Percentiles rank a stretch among this genome's conserved stretches.
phyloP scores from a whole-genome alignment of 495 filamentous ascomycete species.

The Cryomyces minteri region DNA sequence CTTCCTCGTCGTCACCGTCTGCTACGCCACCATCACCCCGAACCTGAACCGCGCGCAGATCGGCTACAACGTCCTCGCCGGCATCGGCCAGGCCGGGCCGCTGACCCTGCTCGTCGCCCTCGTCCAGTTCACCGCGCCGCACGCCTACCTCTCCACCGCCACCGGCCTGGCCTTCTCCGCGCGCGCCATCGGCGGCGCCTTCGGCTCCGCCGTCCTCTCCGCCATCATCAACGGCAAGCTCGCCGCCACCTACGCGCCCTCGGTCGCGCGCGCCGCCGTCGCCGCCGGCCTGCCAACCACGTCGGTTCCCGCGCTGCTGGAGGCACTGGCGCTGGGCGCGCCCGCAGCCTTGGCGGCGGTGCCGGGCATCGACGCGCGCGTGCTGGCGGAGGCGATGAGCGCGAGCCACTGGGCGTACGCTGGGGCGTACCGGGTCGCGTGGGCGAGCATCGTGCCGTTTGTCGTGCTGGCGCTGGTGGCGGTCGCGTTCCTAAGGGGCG shows the following conservation, averaged over 20 bases:
- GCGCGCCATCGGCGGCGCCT: constrained; percentile 33
- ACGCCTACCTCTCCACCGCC: constrained; percentile 33
- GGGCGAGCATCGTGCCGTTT: constrained; percentile 34
- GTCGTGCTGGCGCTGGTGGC: constrained; percentile 29
- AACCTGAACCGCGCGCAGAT: constrained; percentile 27
- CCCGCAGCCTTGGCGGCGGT: constrained; percentile 13
- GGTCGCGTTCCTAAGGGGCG: constrained; percentile 27
- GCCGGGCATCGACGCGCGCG: constrained; percentile 15
- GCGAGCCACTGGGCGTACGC: constrained; percentile 26
- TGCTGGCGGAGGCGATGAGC: constrained; percentile 20
- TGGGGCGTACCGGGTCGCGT: constrained; percentile 28
- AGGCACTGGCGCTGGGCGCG: constrained; percentile 18
- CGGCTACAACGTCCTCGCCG: constrained; percentile 27
- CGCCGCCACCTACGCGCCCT: constrained; percentile 19
- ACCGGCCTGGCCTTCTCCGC: constrained; percentile 36
- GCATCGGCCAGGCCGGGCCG: constrained; percentile 31
- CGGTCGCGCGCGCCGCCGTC: constrained; percentile 24
- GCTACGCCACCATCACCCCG: constrained; percentile 29
- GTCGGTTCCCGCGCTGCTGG: constrained; percentile 20
- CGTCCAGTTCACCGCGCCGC: constrained; percentile 35
- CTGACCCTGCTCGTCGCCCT: constrained; percentile 30
- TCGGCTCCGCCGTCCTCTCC: constrained; percentile 33
- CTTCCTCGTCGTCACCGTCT: constrained; percentile 30
- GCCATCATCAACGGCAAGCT: constrained; percentile 33
- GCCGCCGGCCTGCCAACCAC: constrained; percentile 23